Evolutionary conservation across 1,284 basidiomycete species (phyloP).

Genomic region (Lignosus rhinocerotis): DNA sequence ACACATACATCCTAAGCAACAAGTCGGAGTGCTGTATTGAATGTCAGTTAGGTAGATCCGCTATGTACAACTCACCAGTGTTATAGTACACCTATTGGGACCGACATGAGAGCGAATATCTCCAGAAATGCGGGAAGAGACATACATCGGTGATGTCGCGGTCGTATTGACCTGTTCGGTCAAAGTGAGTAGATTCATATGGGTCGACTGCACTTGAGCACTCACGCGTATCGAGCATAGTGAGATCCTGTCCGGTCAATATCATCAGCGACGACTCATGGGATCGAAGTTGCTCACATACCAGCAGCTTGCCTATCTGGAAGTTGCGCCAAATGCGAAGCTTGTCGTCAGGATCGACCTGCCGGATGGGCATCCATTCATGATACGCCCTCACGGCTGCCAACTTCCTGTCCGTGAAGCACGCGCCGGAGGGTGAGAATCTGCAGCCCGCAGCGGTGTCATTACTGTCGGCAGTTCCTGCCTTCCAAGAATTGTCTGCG

Average conservation of each 20-base stretch:
- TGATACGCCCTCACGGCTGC: constrained; percentile 67
- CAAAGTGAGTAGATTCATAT: neutral
- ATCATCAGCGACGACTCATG: neutral
- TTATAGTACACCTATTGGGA: constrained; percentile 53
- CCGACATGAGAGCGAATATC: neutral
- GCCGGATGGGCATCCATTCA: constrained; percentile 72
- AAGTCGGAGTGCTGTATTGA: neutral
- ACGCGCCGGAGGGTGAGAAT: constrained; percentile 57
- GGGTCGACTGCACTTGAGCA: neutral
- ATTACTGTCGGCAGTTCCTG: constrained; percentile 64
- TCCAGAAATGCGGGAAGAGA: neutral
- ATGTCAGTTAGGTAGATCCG: neutral
- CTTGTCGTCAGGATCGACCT: constrained; percentile 60
- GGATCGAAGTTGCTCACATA: constrained; percentile 8
- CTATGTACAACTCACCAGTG: constrained; percentile 35
- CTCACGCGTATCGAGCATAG: constrained; percentile 62
- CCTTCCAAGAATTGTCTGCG: constrained; percentile 66
- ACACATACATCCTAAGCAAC: neutral
- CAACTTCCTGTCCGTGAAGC: constrained; percentile 65
- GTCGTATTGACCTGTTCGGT: constrained; percentile 53
- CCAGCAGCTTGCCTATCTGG: constrained; percentile 59
- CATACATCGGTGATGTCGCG: constrained; percentile 61
- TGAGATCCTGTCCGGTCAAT: constrained; percentile 41
- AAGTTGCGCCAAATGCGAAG: constrained; percentile 71
- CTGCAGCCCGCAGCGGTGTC: constrained; percentile 54